Base-by-base conservation (phyloP, 1,139 yeast species). In the Geotrichum restrictum region DNA sequence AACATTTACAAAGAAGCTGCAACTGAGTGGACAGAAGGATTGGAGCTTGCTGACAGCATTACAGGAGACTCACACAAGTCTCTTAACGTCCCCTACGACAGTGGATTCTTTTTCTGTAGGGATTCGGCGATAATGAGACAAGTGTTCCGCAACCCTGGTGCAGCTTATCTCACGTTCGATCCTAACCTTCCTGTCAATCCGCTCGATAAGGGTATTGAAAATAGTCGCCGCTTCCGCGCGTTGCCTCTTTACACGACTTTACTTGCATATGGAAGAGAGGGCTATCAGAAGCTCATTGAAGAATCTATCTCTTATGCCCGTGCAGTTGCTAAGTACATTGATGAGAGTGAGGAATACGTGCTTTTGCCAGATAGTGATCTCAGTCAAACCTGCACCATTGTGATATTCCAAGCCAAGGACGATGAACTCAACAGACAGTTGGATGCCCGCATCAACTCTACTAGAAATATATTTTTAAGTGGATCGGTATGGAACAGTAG, bases 31-130 rank as follows among this genome's bases (percentile, higher is more conserved):
- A 57, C 63, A 3, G 54, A 42, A 5, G 61, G 61, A 1, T 51
- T 63, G 10, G 66, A 63, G 50, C 55, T 61, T 24, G 67, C 65
- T 11, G 67, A 63, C 43, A 58, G 62, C 32, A 63, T 63, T 38
- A 61, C 66, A 2, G 66, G 64, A 5, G 67, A 63, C 41, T 58
- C 57, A 40, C 67, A 63, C 57, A 63, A 63, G 55, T 61, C 65
- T 8, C 55, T 63, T 36, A 63, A 63, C 39, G 67, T 63, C 11
- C 66, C 67, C 2, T 63, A 63, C 43, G 67, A 63, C 39, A 59
- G 65, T 43, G 67, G 67, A 2, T 53, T 62, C 39, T 62, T 60
- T 49, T 56, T 62, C 39, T 55, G 61, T 32, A 53, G 55, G 24
- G 56, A 57, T 34, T 40, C 39, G 6, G 39, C 33, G 2, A 40